Conservation (phyloP, 2,329 filamentous ascomycete genomes). For the Coniella lustricola region DNA sequence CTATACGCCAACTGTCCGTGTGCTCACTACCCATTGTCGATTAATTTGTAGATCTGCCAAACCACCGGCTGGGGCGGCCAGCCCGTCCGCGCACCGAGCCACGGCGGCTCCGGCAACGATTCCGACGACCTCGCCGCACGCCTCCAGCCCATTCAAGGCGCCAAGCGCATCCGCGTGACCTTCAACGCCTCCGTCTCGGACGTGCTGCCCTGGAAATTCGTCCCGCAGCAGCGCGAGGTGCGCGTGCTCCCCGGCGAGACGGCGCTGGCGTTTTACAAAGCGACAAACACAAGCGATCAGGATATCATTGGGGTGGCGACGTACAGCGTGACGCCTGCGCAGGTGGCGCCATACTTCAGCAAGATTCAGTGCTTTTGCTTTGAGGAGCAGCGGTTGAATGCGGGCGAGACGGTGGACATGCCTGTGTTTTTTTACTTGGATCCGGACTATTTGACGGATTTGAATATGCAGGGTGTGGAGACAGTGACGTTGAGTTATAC, state of each 20-base stretch:
- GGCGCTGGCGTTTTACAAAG: constrained; percentile 93
- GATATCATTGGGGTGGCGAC: constrained; percentile 98
- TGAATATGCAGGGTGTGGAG: constrained; percentile 89
- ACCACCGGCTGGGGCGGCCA: constrained; percentile 90
- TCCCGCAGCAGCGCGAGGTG: constrained; percentile 93
- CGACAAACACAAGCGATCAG: constrained; percentile 79
- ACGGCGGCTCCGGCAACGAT: constrained; percentile 40
- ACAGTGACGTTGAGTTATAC: constrained; percentile 96
- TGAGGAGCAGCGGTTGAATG: constrained; percentile 89
- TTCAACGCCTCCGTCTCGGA: constrained; percentile 96
- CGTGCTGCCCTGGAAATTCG: constrained; percentile 94
- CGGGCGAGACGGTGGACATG: constrained; percentile 97
- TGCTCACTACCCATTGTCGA: constrained; percentile 9
- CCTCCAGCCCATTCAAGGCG: constrained; percentile 70
- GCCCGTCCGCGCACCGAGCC: constrained; percentile 72
- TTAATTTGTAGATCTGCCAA: constrained; percentile 68
- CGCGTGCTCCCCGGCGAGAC: constrained; percentile 93
- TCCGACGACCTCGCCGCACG: constrained; percentile 64
- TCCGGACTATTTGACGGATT: constrained; percentile 84
- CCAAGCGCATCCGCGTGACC: constrained; percentile 84
- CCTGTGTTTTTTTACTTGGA: constrained; percentile 99
- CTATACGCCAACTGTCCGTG: background rate
- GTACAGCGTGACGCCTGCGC: constrained; percentile 91
- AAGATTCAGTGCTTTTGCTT: constrained; percentile 99
- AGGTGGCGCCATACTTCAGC: constrained; percentile 95